Evolutionary conservation across 148 eudicot species (phyloP).

Genomic region (Tetragonia tetragonoides): DNA sequence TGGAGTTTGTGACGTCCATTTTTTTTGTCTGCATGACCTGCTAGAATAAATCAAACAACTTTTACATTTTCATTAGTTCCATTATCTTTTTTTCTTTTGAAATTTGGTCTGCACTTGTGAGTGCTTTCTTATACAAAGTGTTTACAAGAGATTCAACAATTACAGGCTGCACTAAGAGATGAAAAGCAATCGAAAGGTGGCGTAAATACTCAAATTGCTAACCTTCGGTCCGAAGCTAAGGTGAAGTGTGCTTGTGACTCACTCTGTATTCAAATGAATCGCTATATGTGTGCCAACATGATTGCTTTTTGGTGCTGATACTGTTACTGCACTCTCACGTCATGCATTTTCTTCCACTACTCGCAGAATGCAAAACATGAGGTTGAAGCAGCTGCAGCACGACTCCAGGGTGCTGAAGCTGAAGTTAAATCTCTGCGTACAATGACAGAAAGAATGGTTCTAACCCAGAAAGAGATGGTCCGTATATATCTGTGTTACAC

Average conservation of each 20-base stretch:
- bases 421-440: conserved; percentile 68
- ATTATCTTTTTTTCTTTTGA: background rate
- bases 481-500: conserved; percentile 14
- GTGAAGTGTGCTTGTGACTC: conserved; percentile 30
- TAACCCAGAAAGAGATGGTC: conserved; percentile 88
- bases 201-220: conserved; percentile 48
- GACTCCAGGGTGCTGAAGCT: conserved; percentile 59
- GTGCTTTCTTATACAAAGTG: background rate
- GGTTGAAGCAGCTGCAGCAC: conserved; percentile 54
- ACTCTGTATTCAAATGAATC: background rate
- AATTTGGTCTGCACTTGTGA: background rate
- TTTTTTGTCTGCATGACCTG: background rate
- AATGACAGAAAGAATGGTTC: conserved; percentile 87
- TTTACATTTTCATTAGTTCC: background rate
- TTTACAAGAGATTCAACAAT: conserved; percentile 10
- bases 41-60: background rate
- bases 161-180: conserved; percentile 82
- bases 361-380: conserved; percentile 60
- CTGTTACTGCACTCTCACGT: conserved; percentile 18
- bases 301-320: conserved; percentile 11
- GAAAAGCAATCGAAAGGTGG: conserved; percentile 65
- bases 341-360: conserved; percentile 24
- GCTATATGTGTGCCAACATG: background rate
- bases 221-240: conserved; percentile 60
- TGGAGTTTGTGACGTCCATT: conserved; percentile 12